A percentile compares a stretch with the other conserved stretches of the same genome.
phyloP scores from a whole-genome alignment of 1,139 yeast species.

The Kazachstania sp. region DNA sequence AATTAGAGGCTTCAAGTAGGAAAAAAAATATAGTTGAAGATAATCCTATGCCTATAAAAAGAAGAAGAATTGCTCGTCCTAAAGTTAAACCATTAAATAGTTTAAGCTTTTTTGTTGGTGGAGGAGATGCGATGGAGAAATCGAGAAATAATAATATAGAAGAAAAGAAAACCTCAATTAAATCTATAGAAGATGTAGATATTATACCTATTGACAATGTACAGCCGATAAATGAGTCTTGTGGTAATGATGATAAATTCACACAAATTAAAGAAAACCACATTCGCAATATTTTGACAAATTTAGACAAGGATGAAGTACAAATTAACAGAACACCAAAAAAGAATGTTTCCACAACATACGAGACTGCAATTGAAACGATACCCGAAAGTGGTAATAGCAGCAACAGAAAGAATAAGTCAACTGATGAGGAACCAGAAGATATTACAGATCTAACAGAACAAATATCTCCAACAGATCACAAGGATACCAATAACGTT shows the following conservation, averaged over 20 bases:
- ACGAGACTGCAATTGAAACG: no score
- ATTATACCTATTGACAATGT: no score
- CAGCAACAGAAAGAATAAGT: no score
- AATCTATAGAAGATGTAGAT: no score
- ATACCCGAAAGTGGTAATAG: no score
- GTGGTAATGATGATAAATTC: not conserved
- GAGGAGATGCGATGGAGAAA: conserved; percentile 23
- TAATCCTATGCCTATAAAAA: conserved; percentile 9
- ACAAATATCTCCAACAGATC: not conserved
- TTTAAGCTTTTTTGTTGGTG: conserved; percentile 34
- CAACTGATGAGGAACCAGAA: no score
- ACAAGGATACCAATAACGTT: not conserved
- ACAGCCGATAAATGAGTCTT: no score
- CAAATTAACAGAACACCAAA: no score
- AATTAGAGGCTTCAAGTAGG: not conserved
- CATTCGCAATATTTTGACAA: no score
- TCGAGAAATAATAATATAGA: not conserved
- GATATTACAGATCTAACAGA: no score
- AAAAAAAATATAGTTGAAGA: conserved; percentile 2
- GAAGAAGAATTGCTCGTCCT: conserved; percentile 18
- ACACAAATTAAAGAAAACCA: not conserved
- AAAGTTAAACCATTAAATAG: conserved; percentile 30
- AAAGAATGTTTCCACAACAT: no score
- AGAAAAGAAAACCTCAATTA: not conserved
- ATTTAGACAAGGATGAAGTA: no score